A percentile compares a stretch with the other conserved stretches of the same genome.
phyloP scores from a whole-genome alignment of 2,329 filamentous ascomycete genomes.

The Drechslerella dactyloides region DNA sequence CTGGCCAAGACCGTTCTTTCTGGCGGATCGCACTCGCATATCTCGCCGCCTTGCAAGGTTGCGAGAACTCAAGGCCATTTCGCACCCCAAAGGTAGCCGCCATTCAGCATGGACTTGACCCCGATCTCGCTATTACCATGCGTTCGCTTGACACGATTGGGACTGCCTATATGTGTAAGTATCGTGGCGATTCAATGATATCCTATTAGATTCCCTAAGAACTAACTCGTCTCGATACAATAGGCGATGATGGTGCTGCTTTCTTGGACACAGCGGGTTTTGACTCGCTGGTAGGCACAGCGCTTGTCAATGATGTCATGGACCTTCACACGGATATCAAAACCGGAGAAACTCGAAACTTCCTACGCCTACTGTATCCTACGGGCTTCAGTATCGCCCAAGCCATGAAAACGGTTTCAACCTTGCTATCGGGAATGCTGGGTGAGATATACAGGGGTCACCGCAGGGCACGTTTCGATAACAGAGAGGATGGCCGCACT shows the following conservation, averaged over 20 bases:
- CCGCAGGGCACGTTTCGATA: slow-evolving; percentile 1
- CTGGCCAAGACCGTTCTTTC: not conserved
- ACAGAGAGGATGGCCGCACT: not conserved
- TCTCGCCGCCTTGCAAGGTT: not conserved
- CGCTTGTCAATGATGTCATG: not conserved
- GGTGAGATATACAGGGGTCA: not conserved
- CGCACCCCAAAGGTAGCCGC: not conserved
- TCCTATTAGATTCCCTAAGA: not conserved
- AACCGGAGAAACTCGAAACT: not conserved
- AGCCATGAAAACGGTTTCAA: not conserved
- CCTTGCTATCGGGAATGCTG: not conserved
- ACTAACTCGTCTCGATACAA: not conserved
- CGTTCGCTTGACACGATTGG: not conserved
- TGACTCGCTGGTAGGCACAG: not conserved
- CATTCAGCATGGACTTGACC: not conserved
- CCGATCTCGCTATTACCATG: not conserved
- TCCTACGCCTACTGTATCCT: not conserved
- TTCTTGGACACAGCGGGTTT: not conserved
- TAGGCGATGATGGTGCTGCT: not conserved
- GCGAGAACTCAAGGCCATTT: not conserved
- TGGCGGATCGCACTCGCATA: not conserved
- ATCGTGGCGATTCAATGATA: not conserved
- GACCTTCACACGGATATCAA: slow-evolving; percentile 1
- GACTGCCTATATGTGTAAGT: slow-evolving; percentile 4
- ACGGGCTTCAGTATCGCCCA: not conserved